Percentiles rank a stretch among this genome's conserved stretches.
phyloP scores from a whole-genome alignment of 495 filamentous ascomycete genomes.

The Entonaema liquescens region DNA sequence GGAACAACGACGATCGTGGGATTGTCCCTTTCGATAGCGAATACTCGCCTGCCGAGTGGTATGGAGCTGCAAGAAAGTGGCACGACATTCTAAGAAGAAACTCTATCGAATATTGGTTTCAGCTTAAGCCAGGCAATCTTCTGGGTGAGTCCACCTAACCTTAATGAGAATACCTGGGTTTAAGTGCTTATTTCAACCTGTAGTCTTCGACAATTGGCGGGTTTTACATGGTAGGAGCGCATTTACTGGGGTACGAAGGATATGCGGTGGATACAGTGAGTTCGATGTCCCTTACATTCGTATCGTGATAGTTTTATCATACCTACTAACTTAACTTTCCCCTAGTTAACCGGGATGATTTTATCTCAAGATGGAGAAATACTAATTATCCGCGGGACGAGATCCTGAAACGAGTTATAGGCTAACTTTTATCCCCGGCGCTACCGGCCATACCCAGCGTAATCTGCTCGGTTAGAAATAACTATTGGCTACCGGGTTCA shows the following conservation, averaged over 20 bases:
- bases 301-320: slow-evolving; percentile 5
- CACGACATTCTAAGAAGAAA: slow-evolving; percentile 64
- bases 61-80: slow-evolving; percentile 74
- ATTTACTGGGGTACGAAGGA: slow-evolving; percentile 83
- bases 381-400: slow-evolving; percentile 68
- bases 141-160: slow-evolving; percentile 64
- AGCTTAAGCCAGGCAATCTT: slow-evolving; percentile 79
- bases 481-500: slow-evolving; percentile 18
- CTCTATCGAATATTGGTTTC: slow-evolving; percentile 72
- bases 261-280: slow-evolving; percentile 90
- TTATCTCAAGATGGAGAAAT: slow-evolving; percentile 77
- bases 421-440: slow-evolving; percentile 35
- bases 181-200: slow-evolving; percentile 5
- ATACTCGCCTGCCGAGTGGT: slow-evolving; percentile 67
- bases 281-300: slow-evolving; percentile 27
- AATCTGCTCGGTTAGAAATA: slow-evolving; percentile 25
- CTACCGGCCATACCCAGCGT: slow-evolving; percentile 29
- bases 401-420: slow-evolving; percentile 52
- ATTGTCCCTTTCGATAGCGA: slow-evolving; percentile 55
- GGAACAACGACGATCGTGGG: slow-evolving; percentile 91
- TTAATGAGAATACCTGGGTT: not conserved
- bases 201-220: slow-evolving; percentile 96
- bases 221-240: slow-evolving; percentile 84
- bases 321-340: slow-evolving; percentile 34
- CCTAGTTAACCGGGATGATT: slow-evolving; percentile 87